These are phyloP conservation scores for Salpingoeca rosetta DNA, from an alignment of 78 protist genomes.

Conservation along the genomic window DNA sequence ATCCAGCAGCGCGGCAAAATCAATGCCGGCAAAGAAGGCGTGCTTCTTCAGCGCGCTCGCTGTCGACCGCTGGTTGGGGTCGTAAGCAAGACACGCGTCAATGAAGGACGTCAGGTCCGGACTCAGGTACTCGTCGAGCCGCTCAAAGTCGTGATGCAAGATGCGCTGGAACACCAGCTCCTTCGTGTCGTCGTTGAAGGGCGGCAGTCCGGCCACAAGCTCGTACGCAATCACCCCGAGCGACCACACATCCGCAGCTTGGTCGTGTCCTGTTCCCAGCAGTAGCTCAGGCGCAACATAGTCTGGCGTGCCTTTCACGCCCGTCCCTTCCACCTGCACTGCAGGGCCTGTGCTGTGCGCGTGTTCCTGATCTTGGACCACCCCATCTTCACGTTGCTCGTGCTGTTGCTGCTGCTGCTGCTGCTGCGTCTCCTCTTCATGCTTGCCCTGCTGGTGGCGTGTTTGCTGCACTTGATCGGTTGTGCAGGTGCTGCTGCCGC, in stretches of 20 bases:
- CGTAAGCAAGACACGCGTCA: slow-evolving; percentile 20
- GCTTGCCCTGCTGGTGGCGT: no score
- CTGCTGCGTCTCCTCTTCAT: no score
- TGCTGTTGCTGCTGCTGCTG: no score
- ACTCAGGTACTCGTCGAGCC: not conserved
- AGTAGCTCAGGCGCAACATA: slow-evolving; percentile 92
- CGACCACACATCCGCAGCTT: slow-evolving; percentile 93
- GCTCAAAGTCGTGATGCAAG: not conserved
- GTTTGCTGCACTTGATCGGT: no score
- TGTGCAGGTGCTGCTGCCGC: no score
- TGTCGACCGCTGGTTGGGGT: slow-evolving; percentile 57
- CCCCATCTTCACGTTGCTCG: no score
- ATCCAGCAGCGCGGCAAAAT: slow-evolving; percentile 23
- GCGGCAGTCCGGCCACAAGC: slow-evolving; percentile 76
- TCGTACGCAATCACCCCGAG: slow-evolving; percentile 62
- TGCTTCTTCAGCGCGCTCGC: slow-evolving; percentile 38
- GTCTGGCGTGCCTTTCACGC: slow-evolving; percentile 85
- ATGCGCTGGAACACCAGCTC: slow-evolving; percentile 28
- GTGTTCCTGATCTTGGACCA: no score
- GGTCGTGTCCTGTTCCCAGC: slow-evolving; percentile 56
- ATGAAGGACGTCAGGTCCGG: not conserved
- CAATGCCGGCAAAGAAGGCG: not conserved
- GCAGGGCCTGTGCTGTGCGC: no score
- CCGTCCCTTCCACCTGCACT: no score
- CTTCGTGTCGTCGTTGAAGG: slow-evolving; percentile 77